Conservation (phyloP, 192 early-diverging fungal species). For the Piromyces sp. region DNA sequence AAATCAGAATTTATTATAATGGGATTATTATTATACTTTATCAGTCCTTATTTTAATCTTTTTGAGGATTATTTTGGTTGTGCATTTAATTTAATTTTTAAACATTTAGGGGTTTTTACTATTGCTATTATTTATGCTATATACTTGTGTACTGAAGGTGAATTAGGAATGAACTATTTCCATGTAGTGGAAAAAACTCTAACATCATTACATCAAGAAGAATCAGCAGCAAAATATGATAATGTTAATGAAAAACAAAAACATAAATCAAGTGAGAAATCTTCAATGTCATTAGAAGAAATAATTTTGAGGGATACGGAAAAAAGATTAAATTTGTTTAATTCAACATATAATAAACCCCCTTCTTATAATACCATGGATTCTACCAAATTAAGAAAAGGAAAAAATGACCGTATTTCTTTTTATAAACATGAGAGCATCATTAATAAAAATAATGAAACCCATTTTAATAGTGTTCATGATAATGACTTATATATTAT, state of each 20-base stretch:
- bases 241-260: no score
- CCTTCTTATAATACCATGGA: no score
- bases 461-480: background rate
- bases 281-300: background rate
- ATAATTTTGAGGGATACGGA: background rate
- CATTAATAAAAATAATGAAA: no score
- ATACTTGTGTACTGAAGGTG: background rate
- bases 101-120: background rate
- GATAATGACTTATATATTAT: background rate
- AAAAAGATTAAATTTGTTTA: background rate
- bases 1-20: background rate
- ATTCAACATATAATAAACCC: background rate
- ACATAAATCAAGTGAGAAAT: no score
- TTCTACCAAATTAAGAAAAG: no score
- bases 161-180: background rate
- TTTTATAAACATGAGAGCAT: no score
- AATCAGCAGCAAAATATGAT: no score
- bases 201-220: background rate
- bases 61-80: background rate
- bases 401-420: no score
- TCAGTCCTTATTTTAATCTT: background rate
- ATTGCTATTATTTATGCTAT: background rate
- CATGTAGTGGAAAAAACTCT: background rate
- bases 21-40: background rate
- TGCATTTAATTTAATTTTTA: background rate